Evolutionary conservation across 495 filamentous ascomycete species (phyloP).

Genomic region (Daldinia vernicosa): DNA sequence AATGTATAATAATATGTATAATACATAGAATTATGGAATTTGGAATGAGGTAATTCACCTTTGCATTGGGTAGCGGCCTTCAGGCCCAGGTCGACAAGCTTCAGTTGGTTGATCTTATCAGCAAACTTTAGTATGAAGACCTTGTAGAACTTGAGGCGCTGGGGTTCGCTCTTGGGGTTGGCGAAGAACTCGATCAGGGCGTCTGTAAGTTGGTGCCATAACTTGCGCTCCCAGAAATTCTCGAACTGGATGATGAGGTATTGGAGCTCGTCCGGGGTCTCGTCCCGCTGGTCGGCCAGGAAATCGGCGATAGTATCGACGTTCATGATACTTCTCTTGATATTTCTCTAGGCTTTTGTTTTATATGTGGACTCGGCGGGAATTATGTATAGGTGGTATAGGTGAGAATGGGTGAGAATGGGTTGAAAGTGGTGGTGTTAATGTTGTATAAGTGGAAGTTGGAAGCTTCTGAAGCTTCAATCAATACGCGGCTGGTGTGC

Average conservation of each 20-base stretch:
- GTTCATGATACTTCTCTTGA: conserved; percentile 69
- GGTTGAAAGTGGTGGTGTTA: conserved; percentile 5
- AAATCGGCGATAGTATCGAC: conserved; percentile 90
- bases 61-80: conserved; percentile 85
- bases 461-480: conserved; percentile 33
- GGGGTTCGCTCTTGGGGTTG: conserved; percentile 76
- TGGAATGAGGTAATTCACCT: conserved; percentile 60
- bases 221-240: conserved; percentile 96
- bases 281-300: conserved; percentile 84
- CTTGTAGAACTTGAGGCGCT: conserved; percentile 90
- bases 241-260: conserved; percentile 90
- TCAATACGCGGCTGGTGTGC: conserved; percentile 48
- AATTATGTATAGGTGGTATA: conserved; percentile 1
- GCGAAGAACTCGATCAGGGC: conserved; percentile 89
- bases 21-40: background rate
- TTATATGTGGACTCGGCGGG: background rate
- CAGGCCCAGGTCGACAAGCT: conserved; percentile 90
- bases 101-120: conserved; percentile 98
- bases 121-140: conserved; percentile 95
- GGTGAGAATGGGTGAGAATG: background rate
- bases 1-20: conserved; percentile 45
- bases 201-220: conserved; percentile 99
- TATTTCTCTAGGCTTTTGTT: conserved; percentile 29
- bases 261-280: conserved; percentile 87
- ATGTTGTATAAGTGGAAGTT: conserved; percentile 18